Conservation (phyloP, 1,284 basidiomycete genomes). For the Termitomyces sp. region DNA sequence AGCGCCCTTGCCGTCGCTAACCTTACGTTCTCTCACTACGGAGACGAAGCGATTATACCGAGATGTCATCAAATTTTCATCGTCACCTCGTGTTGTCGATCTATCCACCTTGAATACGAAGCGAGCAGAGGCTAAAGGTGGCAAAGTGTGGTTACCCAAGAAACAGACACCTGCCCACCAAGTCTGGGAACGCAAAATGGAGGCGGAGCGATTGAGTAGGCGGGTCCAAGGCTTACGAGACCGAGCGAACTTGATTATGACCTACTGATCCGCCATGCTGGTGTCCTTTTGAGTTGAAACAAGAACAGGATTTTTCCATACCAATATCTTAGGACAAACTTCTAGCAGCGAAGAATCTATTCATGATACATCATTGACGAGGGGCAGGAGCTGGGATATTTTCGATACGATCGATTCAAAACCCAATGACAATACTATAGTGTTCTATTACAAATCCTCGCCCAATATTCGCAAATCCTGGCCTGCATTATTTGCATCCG, state of each 20-base stretch:
- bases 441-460: too few species aligned
- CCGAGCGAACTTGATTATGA: slow-evolving; percentile 39
- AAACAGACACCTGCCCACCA: slow-evolving; percentile 78
- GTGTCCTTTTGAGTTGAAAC: too few species aligned
- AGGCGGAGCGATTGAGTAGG: slow-evolving; percentile 65
- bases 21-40: slow-evolving; percentile 63
- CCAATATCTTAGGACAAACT: too few species aligned
- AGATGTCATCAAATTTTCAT: slow-evolving; percentile 78
- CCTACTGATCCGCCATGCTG: too few species aligned
- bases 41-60: slow-evolving; percentile 81
- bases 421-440: too few species aligned
- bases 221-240: slow-evolving; percentile 68
- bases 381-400: too few species aligned
- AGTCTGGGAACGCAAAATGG: slow-evolving; percentile 67
- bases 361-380: background rate
- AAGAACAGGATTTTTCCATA: too few species aligned
- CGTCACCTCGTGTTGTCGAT: slow-evolving; percentile 78
- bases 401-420: too few species aligned
- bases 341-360: background rate
- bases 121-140: slow-evolving; percentile 39
- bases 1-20: slow-evolving; percentile 39
- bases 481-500: too few species aligned
- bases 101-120: slow-evolving; percentile 57
- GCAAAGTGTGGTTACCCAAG: slow-evolving; percentile 65
- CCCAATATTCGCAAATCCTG: too few species aligned